Evolutionary conservation across 352 stramenopile species (phyloP).

Genomic region (Pythium coloratum): DNA sequence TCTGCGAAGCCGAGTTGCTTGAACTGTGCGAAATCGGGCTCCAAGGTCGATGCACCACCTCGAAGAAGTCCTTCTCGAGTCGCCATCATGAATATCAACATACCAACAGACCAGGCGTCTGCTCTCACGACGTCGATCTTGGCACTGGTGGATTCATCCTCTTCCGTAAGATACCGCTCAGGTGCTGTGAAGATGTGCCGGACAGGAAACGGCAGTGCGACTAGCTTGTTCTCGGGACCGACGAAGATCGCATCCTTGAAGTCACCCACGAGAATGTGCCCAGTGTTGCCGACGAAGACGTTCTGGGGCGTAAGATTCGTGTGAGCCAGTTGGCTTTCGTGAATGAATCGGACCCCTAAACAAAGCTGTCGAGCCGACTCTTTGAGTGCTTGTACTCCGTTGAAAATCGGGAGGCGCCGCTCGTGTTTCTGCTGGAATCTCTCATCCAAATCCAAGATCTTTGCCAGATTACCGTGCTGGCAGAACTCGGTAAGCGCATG

Average conservation of each 20-base stretch:
- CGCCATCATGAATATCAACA: slow-evolving; percentile 26
- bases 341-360: slow-evolving; percentile 21
- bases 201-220: neutral
- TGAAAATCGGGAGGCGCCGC: slow-evolving; percentile 16
- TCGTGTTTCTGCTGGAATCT: slow-evolving; percentile 5
- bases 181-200: slow-evolving; percentile 21
- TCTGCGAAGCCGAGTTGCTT: slow-evolving; percentile 8
- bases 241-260: slow-evolving; percentile 25
- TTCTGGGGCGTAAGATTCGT: slow-evolving; percentile 21
- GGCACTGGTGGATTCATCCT: neutral
- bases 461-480: slow-evolving; percentile 15
- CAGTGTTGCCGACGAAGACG: slow-evolving; percentile 23
- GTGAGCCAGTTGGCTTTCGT: slow-evolving; percentile 20
- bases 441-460: slow-evolving; percentile 14
- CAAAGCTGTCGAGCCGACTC: slow-evolving; percentile 13
- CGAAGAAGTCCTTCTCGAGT: slow-evolving; percentile 16
- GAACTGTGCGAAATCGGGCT: slow-evolving; percentile 13
- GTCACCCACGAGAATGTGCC: slow-evolving; percentile 22
- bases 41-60: neutral
- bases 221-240: neutral
- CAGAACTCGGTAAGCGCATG: slow-evolving; percentile 25
- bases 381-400: slow-evolving; percentile 8
- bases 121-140: slow-evolving; percentile 23
- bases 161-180: slow-evolving; percentile 9
- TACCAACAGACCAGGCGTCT: slow-evolving; percentile 30